Percentiles rank a stretch among this genome's conserved stretches.
Conservation (phyloP, 2,329 filamentous ascomycete species). For the Talaromyces sp. region DNA sequence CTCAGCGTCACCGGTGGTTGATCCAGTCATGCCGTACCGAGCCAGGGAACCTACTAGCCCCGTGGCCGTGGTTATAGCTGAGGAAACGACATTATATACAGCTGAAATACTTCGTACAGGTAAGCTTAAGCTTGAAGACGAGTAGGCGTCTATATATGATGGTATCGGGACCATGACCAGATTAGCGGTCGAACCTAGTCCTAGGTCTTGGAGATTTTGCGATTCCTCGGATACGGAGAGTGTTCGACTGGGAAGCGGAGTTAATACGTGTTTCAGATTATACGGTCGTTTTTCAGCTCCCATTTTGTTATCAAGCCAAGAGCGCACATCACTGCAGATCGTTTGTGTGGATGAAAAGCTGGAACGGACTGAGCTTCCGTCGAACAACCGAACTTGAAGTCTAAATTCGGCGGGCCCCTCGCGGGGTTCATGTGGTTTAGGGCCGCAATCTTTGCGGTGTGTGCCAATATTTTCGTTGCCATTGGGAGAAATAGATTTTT, state of each 20-base stretch:
- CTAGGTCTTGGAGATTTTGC: conserved; percentile 68
- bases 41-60: conserved; percentile 49
- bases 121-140: conserved; percentile 39
- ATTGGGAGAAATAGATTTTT: conserved; percentile 12
- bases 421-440: conserved; percentile 16
- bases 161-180: conserved; percentile 76
- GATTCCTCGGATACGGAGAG: conserved; percentile 77
- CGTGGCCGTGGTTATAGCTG: conserved; percentile 45
- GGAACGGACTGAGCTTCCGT: conserved; percentile 76
- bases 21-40: conserved; percentile 38
- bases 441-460: conserved; percentile 10
- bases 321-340: conserved; percentile 67
- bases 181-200: conserved; percentile 76
- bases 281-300: conserved; percentile 66
- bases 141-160: conserved; percentile 63
- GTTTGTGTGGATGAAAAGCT: conserved; percentile 68
- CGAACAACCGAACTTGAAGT: conserved; percentile 79
- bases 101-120: conserved; percentile 46
- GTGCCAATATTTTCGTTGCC: conserved; percentile 8
- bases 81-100: conserved; percentile 47
- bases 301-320: conserved; percentile 72
- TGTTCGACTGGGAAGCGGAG: conserved; percentile 73
- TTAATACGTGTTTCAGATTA: conserved; percentile 80
- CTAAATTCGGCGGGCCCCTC: conserved; percentile 51
- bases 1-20: conserved; percentile 17